Evolutionary conservation across 2,329 filamentous ascomycete genomes (phyloP).

Genomic region (Stromatinia cepivora): DNA sequence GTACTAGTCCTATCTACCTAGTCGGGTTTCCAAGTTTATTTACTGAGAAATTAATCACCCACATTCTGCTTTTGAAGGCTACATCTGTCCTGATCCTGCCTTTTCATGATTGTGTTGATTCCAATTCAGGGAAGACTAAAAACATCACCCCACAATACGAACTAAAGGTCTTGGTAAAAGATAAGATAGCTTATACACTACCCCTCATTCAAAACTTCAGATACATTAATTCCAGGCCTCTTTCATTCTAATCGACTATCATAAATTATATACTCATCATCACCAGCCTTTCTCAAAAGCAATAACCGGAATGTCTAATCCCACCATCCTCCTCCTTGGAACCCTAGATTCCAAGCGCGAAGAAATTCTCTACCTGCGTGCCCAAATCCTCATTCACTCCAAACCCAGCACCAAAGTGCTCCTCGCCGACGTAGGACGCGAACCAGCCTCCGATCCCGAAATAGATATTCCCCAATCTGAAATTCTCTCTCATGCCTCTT

Average conservation of each 20-base stretch:
- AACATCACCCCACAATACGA: not conserved
- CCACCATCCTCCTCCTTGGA: constrained; percentile 54
- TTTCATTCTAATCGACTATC: not conserved
- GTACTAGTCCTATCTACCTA: too few relatives aligned
- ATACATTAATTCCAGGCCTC: too few relatives aligned
- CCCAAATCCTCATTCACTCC: constrained; percentile 43
- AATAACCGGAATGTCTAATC: constrained; percentile 38
- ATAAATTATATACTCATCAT: not conserved
- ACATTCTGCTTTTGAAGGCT: too few relatives aligned
- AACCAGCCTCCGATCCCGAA: constrained; percentile 43
- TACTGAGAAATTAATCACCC: too few relatives aligned
- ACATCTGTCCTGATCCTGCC: not conserved
- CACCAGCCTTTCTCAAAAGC: not conserved
- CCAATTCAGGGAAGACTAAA: not conserved
- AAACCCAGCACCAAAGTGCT: constrained; percentile 43
- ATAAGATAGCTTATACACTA: not conserved
- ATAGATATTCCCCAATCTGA: constrained; percentile 51
- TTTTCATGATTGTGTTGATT: not conserved
- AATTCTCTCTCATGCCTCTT: constrained; percentile 44
- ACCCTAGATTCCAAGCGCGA: constrained; percentile 65
- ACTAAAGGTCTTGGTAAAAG: not conserved
- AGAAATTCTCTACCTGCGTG: constrained; percentile 56
- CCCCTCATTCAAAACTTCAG: not conserved
- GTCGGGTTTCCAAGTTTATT: too few relatives aligned
- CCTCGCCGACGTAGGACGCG: constrained; percentile 58